Evolutionary conservation across 176 grass and related monocot species (phyloP).

Genomic region (Poa pratensis): DNA sequence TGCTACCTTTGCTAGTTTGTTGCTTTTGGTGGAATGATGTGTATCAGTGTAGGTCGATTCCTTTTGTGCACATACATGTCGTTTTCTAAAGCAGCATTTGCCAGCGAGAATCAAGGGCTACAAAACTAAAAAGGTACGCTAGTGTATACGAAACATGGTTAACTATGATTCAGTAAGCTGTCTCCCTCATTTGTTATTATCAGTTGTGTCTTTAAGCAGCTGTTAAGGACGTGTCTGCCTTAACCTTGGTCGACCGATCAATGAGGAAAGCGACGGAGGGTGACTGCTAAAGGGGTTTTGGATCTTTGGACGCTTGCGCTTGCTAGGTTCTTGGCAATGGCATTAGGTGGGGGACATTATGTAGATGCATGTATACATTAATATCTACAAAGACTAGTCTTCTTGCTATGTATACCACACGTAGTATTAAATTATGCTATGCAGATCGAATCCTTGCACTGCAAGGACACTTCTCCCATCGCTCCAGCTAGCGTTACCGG

Average conservation of each 20-base stretch:
- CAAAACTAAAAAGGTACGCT: neutral
- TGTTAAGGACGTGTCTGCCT: slow-evolving; percentile 10
- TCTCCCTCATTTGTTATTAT: neutral
- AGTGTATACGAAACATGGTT: neutral
- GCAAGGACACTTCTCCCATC: neutral
- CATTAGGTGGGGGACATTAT: slow-evolving; percentile 9
- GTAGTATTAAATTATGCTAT: neutral
- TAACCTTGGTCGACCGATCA: neutral
- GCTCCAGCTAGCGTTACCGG: neutral
- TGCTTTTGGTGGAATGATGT: slow-evolving; percentile 2
- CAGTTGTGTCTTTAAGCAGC: neutral
- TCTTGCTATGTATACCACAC: neutral
- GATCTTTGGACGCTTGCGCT: too few relatives aligned
- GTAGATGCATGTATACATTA: neutral
- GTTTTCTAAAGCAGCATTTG: neutral
- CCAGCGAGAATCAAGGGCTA: neutral
- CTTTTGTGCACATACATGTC: neutral
- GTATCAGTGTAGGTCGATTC: neutral
- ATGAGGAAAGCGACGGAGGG: neutral
- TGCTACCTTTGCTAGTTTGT: neutral
- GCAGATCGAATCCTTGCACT: neutral
- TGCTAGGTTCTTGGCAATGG: neutral
- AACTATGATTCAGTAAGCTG: neutral
- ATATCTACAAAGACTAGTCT: neutral
- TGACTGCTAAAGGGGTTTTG: neutral